Percentiles rank a stretch among this genome's conserved stretches.
These are phyloP conservation scores for Gracilaria domingensis DNA, from an alignment of 23 red algal genomes.

Conservation along the genomic window DNA sequence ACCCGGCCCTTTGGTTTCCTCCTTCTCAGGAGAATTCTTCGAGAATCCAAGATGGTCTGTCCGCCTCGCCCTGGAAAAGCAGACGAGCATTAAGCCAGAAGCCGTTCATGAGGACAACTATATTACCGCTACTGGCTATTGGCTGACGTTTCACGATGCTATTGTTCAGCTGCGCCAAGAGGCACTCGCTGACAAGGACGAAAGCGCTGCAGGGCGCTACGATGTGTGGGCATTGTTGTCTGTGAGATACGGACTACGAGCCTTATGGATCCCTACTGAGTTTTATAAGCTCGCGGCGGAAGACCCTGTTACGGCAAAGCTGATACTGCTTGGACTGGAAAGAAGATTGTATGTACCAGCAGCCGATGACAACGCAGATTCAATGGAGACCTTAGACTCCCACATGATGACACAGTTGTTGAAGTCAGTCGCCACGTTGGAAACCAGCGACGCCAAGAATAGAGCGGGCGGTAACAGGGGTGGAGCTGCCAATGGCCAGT, in stretches of 20 bases:
- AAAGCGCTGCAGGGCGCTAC: background rate
- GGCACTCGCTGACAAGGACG: background rate
- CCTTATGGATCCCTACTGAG: constrained; percentile 3
- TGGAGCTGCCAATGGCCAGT: background rate
- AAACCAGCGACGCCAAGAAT: background rate
- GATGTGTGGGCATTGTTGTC: constrained; percentile 15
- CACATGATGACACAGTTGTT: constrained; percentile 26
- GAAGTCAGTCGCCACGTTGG: constrained; percentile 10
- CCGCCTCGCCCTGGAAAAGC: background rate
- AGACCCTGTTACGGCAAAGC: background rate
- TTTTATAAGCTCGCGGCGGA: constrained; percentile 21
- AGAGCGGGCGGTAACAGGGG: background rate
- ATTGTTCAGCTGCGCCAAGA: constrained; percentile 6
- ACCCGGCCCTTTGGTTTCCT: background rate
- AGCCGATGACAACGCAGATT: background rate
- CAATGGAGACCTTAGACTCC: constrained; percentile 23
- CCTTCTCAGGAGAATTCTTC: constrained; percentile 30
- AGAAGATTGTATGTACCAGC: background rate
- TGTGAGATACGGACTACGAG: constrained; percentile 27
- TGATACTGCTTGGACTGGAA: constrained; percentile 8
- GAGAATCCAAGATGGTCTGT: constrained; percentile 3
- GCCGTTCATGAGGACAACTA: background rate
- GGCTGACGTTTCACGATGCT: constrained; percentile 1
- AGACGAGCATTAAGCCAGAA: constrained; percentile 15
- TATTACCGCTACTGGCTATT: no score